Evolutionary conservation across 1,139 yeast species (phyloP).

Genomic region (Blastobotrys serpentis): DNA sequence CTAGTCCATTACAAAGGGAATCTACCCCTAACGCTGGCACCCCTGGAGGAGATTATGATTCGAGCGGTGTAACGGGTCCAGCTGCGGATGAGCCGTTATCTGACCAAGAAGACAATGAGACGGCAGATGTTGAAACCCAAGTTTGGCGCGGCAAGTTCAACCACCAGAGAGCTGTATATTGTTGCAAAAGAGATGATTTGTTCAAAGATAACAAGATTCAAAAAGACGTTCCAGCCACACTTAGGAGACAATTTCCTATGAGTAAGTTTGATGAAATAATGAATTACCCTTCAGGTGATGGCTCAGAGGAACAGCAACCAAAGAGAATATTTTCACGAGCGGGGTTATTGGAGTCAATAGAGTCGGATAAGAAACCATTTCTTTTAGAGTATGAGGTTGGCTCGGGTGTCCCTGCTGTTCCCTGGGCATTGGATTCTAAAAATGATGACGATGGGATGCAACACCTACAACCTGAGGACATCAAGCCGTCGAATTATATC

Average conservation of each 20-base stretch:
- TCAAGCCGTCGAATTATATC: constrained; percentile 44
- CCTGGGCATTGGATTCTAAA: constrained; percentile 43
- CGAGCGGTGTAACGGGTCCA: constrained; percentile 15
- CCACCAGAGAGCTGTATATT: constrained; percentile 71
- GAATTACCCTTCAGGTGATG: constrained; percentile 6
- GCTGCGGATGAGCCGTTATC: constrained; percentile 17
- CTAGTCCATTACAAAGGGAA: constrained; percentile 7
- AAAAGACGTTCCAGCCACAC: constrained; percentile 64
- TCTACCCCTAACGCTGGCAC: constrained; percentile 17
- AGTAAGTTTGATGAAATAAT: constrained; percentile 34
- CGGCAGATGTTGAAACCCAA: constrained; percentile 64
- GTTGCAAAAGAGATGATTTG: constrained; percentile 64
- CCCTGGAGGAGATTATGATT: constrained; percentile 19
- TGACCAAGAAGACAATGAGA: constrained; percentile 43
- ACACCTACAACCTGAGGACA: constrained; percentile 33
- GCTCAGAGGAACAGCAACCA: constrained; percentile 5
- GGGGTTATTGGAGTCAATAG: constrained; percentile 42
- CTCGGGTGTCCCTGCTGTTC: constrained; percentile 74
- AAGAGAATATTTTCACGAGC: constrained; percentile 14
- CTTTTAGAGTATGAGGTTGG: constrained; percentile 80
- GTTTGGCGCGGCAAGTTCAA: constrained; percentile 84
- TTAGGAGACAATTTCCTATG: constrained; percentile 35
- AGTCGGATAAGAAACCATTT: constrained; percentile 59
- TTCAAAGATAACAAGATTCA: constrained; percentile 61
- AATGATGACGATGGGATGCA: constrained; percentile 45